Conservation (phyloP, 768 basidiomycete genomes). For the Trametes villosa region DNA sequence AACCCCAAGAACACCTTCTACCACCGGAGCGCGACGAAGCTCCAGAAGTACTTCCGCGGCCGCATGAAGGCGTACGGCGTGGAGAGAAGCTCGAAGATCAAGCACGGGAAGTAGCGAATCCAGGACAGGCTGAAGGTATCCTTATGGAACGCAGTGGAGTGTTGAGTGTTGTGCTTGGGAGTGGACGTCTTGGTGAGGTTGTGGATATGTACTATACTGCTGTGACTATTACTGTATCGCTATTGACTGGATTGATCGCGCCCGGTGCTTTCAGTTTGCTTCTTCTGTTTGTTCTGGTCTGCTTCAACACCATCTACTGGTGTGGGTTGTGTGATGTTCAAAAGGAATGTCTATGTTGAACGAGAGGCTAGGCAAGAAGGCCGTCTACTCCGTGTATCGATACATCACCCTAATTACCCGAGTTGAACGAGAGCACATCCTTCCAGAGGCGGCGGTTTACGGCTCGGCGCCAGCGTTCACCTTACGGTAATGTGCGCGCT, state of each 20-base stretch:
- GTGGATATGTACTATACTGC: neutral
- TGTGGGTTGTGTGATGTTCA: neutral
- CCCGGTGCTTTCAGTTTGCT: too few relatives aligned
- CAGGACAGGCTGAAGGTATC: too few relatives aligned
- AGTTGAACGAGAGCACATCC: neutral
- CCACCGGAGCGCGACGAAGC: conserved; percentile 79
- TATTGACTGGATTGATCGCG: neutral
- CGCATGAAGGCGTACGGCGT: conserved; percentile 29
- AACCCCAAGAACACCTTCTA: conserved; percentile 84
- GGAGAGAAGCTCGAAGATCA: conserved; percentile 29
- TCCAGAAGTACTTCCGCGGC: conserved; percentile 79
- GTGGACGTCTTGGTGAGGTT: too few relatives aligned
- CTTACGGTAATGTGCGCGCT: conserved; percentile 27
- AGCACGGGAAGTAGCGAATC: conserved; percentile 20
- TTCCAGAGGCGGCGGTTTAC: neutral
- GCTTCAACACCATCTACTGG: neutral
- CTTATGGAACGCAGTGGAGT: too few relatives aligned
- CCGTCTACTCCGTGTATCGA: neutral
- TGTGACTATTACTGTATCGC: neutral
- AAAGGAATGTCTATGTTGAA: neutral
- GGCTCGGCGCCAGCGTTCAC: conserved; percentile 22
- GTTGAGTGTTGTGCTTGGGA: neutral
- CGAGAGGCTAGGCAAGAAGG: neutral
- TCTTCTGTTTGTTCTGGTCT: neutral
- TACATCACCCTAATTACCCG: neutral